Base-by-base conservation (phyloP, 1,284 basidiomycete genomes). In the Cutaneotrichosporon spelunceum region DNA sequence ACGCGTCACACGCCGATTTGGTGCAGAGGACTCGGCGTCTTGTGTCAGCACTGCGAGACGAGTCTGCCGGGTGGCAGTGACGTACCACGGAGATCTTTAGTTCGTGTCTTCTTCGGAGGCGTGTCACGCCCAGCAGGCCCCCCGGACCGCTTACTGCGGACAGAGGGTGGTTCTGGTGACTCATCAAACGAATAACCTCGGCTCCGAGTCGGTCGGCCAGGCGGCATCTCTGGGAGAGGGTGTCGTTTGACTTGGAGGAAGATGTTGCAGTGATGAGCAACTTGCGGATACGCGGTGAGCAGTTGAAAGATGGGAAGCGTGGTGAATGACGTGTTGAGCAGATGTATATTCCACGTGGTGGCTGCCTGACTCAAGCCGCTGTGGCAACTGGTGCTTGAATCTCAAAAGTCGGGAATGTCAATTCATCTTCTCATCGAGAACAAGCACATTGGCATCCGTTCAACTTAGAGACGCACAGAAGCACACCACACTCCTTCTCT, bases 71-170 rank as follows among this genome's bases (percentile, higher is more conserved):
- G 27, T 27, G 5, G 11, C 16, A 19, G 13, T 10, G 48, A 50
- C 48, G 48, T 16, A 50, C 48, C 42, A n/a, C 33, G 30, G n/a
- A 7, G 49, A 19, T 33, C 30, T 4, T 26, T 49, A 4, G 53
- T 48, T n/a, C 58, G 58, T 30, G 48, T 58, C 26, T 16, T 34
- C 34, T 49, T 42, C 1, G 47, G 23, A 3, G 45, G 56, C n/a
- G 56, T 48, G 30, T 27, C 39, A n/a, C 48, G 56, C 11, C 14
- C 16, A 5, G 26, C 27, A n/a, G n/a, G n/a, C 5, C 26, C 27
- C 14, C 16, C 58, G 33, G 24, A 10, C 24, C 53, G 53, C 58
- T 45, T 50, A 30, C 47, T 16, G 23, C 44, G 44, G 30, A 11
- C 23, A 4, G 26, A 5, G 4, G 36, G 53, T 13, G 24, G n/a